Base-by-base conservation (phyloP, 495 filamentous ascomycete genomes). In the Hypomontagnella submonticulosa region DNA sequence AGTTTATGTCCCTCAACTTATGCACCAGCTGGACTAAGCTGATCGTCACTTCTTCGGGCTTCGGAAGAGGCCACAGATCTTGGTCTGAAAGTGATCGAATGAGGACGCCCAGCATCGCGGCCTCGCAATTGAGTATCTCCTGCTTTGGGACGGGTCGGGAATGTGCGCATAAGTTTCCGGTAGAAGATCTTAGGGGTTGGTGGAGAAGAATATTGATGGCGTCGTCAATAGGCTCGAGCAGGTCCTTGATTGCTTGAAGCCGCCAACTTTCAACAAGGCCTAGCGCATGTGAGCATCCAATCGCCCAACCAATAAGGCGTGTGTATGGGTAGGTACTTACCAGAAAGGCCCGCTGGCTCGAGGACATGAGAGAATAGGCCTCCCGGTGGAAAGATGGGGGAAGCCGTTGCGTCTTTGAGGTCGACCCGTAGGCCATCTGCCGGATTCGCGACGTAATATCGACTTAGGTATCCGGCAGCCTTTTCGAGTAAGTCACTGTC, bases 11-110 rank as follows among this genome's bases (percentile, higher is more conserved):
- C 16, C 10, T 34, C 6, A 56, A 6, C 0, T 18, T 44, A 20
- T 19, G n/a, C 20, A 40, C 40, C n/a, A 56, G 8, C 10, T 33
- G 13, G 19, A 19, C 4, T 36, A 44, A n/a, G 23, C 38, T 44
- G 0, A 46, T 44, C 2, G 11, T 6, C 15, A 51, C 46, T 53
- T 41, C 46, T 15, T 41, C 18, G 15, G 51, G 16, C 3, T 58
- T 46, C 2, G 61, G 61, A 42, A 62, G 37, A 15, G 58, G 58
- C 12, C 48, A 44, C 10, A 43, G 13, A 27, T 19, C 27, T 7
- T 2, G 0, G 0, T 3, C 1, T 12, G 40, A 16, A 4, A 61
- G 48, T 37, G 38, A 65, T 30, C 8, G 20, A 13, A 59, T 52
- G 19, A 40, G 40, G 23, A 19, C 32, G 2, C 61, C 47, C 34